These are phyloP conservation scores for Mycotypha africana DNA, from an alignment of 371 early-diverging fungal species.

Conservation along the genomic window DNA sequence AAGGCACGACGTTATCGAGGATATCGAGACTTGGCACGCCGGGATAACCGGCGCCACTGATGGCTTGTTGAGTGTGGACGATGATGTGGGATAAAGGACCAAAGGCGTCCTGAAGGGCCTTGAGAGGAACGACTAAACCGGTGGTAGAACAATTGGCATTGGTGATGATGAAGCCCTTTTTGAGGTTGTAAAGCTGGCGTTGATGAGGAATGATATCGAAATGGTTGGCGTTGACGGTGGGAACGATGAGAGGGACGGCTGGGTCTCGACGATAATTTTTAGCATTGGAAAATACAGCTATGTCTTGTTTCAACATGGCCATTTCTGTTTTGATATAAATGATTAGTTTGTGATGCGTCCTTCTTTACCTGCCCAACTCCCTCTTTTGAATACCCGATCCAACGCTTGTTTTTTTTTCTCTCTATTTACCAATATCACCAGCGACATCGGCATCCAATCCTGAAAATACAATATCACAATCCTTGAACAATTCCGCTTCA, in stretches of 20 bases:
- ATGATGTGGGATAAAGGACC: constrained; percentile 74
- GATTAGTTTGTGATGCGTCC: not conserved
- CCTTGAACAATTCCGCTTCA: constrained; percentile 65
- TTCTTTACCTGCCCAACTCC: not conserved
- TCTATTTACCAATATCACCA: constrained; percentile 79
- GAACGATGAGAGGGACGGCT: constrained; percentile 88
- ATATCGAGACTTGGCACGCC: constrained; percentile 93
- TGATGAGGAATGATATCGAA: constrained; percentile 78
- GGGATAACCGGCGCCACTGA: constrained; percentile 96
- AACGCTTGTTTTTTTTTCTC: no score
- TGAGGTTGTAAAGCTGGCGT: constrained; percentile 52
- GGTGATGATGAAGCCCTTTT: constrained; percentile 88
- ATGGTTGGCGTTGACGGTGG: constrained; percentile 86
- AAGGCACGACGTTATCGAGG: constrained; percentile 91
- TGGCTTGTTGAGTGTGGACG: constrained; percentile 93
- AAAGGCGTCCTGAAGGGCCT: constrained; percentile 86
- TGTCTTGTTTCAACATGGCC: constrained; percentile 76
- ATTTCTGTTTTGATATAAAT: constrained; percentile 43
- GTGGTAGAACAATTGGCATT: constrained; percentile 98
- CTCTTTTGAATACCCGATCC: no score
- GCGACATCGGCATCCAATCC: constrained; percentile 92
- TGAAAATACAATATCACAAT: constrained; percentile 89
- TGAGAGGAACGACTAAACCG: constrained; percentile 87
- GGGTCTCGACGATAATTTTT: constrained; percentile 91
- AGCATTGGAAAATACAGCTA: constrained; percentile 93